Conservation (phyloP, 345 rosid species). For the Lepidium sativum region DNA sequence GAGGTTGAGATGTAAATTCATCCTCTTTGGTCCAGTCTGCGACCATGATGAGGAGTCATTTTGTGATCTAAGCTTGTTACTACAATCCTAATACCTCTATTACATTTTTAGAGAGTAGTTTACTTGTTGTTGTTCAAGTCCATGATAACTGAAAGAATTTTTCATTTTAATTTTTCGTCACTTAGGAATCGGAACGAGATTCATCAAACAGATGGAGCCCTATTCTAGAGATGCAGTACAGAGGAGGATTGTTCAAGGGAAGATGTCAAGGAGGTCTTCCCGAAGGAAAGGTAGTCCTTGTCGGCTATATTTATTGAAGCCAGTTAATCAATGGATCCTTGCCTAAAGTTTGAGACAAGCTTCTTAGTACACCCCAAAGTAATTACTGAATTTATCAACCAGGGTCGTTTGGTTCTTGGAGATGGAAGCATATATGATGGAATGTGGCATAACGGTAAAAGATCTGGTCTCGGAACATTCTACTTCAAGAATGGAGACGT, state of each 20-base stretch:
- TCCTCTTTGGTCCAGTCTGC: background rate
- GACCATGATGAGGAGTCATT: background rate
- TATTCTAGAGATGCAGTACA: slow-evolving; percentile 72
- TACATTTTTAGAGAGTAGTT: background rate
- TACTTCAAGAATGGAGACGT: slow-evolving; percentile 92
- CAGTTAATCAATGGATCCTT: background rate
- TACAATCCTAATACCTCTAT: background rate
- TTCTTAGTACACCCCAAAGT: slow-evolving; percentile 4
- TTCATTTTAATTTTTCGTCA: background rate
- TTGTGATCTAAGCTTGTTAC: background rate
- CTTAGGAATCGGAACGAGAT: slow-evolving; percentile 84
- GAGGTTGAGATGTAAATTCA: background rate
- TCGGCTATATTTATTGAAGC: background rate
- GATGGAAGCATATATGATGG: slow-evolving; percentile 94
- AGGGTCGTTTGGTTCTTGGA: slow-evolving; percentile 73
- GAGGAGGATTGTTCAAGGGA: slow-evolving; percentile 80
- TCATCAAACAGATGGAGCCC: slow-evolving; percentile 86
- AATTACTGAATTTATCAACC: slow-evolving; percentile 12
- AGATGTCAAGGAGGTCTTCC: slow-evolving; percentile 98
- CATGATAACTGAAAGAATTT: background rate
- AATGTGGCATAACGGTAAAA: slow-evolving; percentile 86
- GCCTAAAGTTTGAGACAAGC: background rate
- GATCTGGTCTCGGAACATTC: slow-evolving; percentile 82
- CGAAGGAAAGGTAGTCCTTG: slow-evolving; percentile 76
- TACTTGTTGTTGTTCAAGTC: background rate